Percentiles rank a stretch among this genome's conserved stretches.
phyloP scores from a whole-genome alignment of 2,329 filamentous ascomycete genomes.

The Aspergillus melleus region DNA sequence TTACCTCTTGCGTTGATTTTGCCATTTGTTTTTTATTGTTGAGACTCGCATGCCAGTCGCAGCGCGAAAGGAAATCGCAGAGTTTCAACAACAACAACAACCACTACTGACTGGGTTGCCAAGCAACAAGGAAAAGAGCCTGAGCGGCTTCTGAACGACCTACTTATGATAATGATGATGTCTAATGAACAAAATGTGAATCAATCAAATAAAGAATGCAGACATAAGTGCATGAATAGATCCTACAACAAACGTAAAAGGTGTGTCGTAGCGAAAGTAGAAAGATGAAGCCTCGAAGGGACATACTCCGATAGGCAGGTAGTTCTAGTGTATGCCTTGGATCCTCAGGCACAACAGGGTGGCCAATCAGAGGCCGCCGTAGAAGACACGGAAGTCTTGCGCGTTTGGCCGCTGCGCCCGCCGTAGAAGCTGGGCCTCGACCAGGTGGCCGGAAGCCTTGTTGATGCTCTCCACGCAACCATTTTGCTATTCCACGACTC shows the following conservation, averaged over 20 bases:
- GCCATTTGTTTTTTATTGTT: background rate
- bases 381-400: slow-evolving; percentile 26
- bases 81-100: background rate
- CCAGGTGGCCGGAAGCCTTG: slow-evolving; percentile 34
- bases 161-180: slow-evolving; percentile 6
- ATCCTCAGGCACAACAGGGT: background rate
- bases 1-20: slow-evolving; percentile 3
- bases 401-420: slow-evolving; percentile 31
- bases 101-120: background rate
- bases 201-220: background rate
- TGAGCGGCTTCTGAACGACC: background rate
- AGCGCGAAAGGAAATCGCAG: background rate
- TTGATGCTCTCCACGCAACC: slow-evolving; percentile 2
- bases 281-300: background rate
- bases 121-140: background rate
- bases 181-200: slow-evolving; percentile 1
- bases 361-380: slow-evolving; percentile 7
- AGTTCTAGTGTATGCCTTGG: background rate
- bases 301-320: too few relatives aligned
- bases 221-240: background rate
- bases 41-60: background rate
- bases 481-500: background rate
- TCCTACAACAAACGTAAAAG: background rate
- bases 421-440: slow-evolving; percentile 28
- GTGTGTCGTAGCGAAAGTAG: background rate